These are phyloP conservation scores for Gentiana macrophylla DNA, from an alignment of 257 asterid genomes.

Conservation along the genomic window DNA sequence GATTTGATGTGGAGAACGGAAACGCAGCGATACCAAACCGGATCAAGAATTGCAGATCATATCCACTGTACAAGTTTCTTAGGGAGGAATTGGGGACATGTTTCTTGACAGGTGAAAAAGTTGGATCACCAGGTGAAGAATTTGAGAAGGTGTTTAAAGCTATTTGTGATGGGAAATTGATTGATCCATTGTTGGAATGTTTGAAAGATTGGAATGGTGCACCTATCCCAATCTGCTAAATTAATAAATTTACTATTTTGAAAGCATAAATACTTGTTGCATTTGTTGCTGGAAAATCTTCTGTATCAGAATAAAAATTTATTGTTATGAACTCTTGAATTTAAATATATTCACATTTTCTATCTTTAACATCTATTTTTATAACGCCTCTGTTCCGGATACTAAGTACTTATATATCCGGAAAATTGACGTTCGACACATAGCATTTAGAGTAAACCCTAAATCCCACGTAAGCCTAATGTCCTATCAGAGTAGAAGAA, in stretches of 20 bases:
- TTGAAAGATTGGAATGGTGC: conserved; percentile 23
- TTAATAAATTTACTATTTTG: not conserved
- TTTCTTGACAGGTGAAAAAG: conserved; percentile 22
- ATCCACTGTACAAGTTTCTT: conserved; percentile 16
- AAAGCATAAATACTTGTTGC: too few relatives aligned
- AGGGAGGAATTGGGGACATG: conserved; percentile 13
- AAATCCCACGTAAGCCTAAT: too few relatives aligned
- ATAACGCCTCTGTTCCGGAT: too few relatives aligned
- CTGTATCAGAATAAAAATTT: too few relatives aligned
- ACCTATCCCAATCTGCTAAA: conserved; percentile 17
- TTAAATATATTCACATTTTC: too few relatives aligned
- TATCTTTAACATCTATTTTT: too few relatives aligned
- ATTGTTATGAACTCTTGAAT: too few relatives aligned
- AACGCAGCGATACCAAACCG: conserved; percentile 9
- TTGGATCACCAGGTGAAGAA: conserved; percentile 22
- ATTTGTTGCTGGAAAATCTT: too few relatives aligned
- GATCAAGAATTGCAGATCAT: conserved; percentile 18
- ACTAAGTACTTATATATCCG: too few relatives aligned
- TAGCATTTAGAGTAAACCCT: too few relatives aligned
- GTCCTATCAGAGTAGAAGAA: too few relatives aligned
- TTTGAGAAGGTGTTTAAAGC: conserved; percentile 24
- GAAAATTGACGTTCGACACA: too few relatives aligned
- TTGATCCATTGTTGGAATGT: conserved; percentile 23
- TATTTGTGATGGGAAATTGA: conserved; percentile 17
- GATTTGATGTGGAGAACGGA: conserved; percentile 17